Conservation (phyloP, 805 yeast genomes). For the Vanderwaltozyma tropicalis region DNA sequence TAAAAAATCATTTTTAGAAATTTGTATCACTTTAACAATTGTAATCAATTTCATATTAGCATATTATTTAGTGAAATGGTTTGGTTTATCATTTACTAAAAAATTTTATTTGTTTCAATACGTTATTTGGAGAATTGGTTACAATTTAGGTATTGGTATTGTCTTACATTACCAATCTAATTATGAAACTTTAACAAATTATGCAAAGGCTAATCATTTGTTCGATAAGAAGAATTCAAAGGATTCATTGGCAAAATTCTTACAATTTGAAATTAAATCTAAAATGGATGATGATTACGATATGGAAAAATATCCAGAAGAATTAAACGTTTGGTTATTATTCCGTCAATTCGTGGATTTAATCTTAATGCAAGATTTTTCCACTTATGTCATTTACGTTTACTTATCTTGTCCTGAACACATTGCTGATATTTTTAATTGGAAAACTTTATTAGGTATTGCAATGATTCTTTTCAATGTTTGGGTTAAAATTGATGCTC, state of each 20-base stretch:
- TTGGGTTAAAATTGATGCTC: slow-evolving; percentile 84
- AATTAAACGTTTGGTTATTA: slow-evolving; percentile 73
- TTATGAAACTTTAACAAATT: slow-evolving; percentile 40
- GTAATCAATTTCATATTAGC: slow-evolving; percentile 29
- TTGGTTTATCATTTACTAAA: slow-evolving; percentile 15
- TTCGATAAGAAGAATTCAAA: slow-evolving; percentile 32
- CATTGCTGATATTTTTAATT: slow-evolving; percentile 37
- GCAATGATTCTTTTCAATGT: slow-evolving; percentile 58
- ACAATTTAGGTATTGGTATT: slow-evolving; percentile 73
- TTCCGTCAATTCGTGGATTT: slow-evolving; percentile 73
- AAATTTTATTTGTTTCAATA: slow-evolving; percentile 44
- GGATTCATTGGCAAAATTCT: slow-evolving; percentile 30
- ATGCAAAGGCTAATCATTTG: slow-evolving; percentile 38
- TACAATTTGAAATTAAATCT: slow-evolving; percentile 36
- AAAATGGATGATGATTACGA: slow-evolving; percentile 33
- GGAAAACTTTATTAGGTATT: slow-evolving; percentile 51
- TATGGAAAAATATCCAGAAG: slow-evolving; percentile 46
- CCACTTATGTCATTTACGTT: slow-evolving; percentile 60
- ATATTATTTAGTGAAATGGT: slow-evolving; percentile 16
- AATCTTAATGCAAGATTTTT: slow-evolving; percentile 76
- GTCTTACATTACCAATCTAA: slow-evolving; percentile 58
- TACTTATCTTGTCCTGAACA: slow-evolving; percentile 31
- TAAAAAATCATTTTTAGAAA: slow-evolving; percentile 56
- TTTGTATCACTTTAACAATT: slow-evolving; percentile 42
- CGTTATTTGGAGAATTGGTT: slow-evolving; percentile 63